phyloP scores from a whole-genome alignment of 805 yeast species.

The Zygotorulaspora danielsina region DNA sequence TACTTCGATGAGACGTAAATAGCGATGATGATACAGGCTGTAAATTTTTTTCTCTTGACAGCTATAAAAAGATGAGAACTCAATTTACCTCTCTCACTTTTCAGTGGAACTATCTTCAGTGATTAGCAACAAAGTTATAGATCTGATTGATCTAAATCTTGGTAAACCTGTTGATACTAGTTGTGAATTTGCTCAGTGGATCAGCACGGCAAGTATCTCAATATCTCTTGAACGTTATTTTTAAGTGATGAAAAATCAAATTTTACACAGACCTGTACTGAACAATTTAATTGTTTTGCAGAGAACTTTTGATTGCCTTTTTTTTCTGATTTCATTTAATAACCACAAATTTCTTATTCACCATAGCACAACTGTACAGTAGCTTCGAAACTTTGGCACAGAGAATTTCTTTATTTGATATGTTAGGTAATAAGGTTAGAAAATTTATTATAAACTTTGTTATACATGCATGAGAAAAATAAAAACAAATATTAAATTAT shows the following conservation, averaged over 20 bases:
- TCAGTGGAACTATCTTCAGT: no score
- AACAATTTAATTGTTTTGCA: conserved; percentile 32
- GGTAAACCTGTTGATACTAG: no score
- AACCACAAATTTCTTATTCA: not conserved
- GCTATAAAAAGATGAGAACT: not conserved
- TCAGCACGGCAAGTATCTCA: conserved; percentile 1
- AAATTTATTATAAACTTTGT: conserved; percentile 17
- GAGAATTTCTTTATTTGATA: not conserved
- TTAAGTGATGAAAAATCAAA: conserved; percentile 33
- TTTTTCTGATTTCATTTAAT: conserved; percentile 23
- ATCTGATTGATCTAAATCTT: no score
- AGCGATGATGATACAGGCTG: conserved; percentile 9
- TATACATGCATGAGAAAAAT: conserved; percentile 17
- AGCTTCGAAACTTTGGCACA: no score
- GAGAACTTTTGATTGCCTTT: conserved; percentile 31
- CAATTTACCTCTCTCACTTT: no score
- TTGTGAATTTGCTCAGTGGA: conserved; percentile 9
- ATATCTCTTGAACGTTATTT: conserved; percentile 1
- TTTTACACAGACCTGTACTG: conserved; percentile 40
- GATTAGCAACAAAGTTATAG: no score
- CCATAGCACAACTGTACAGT: no score
- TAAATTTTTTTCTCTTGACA: not conserved
- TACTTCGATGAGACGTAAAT: conserved; percentile 3
- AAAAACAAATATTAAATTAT: conserved; percentile 1
- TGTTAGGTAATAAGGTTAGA: conserved; percentile 13